A percentile compares a stretch with the other conserved stretches of the same genome.
These are phyloP conservation scores for Daldinia caldariorum DNA, from an alignment of 495 filamentous ascomycete genomes.

Conservation along the genomic window DNA sequence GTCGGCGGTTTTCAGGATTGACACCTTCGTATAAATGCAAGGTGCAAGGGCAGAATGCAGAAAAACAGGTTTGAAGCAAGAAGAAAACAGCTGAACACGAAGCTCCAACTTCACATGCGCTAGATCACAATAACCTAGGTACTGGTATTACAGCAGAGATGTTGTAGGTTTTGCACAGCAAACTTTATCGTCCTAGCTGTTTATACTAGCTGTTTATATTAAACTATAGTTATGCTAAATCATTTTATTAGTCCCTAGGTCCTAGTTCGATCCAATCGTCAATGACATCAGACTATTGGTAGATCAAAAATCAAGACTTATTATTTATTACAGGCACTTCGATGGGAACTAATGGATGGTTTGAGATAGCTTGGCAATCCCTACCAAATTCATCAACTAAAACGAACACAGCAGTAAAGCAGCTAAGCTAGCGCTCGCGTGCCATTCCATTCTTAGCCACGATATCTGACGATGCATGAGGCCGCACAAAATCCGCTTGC, in stretches of 20 bases:
- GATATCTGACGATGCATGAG: constrained; percentile 17
- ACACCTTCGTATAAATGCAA: background rate
- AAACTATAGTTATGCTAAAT: background rate
- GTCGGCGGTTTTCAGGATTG: background rate
- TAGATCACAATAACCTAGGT: background rate
- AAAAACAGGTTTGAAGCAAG: constrained; percentile 2
- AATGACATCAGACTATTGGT: constrained; percentile 44
- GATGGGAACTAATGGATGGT: background rate
- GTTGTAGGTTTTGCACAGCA: background rate
- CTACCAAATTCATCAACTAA: constrained; percentile 27
- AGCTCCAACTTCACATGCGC: background rate
- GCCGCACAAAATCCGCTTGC: constrained; percentile 23
- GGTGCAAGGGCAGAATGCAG: background rate
- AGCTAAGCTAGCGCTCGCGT: constrained; percentile 8
- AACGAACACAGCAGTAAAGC: background rate
- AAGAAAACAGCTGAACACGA: constrained; percentile 32
- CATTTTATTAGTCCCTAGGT: constrained; percentile 14
- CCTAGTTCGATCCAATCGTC: constrained; percentile 15
- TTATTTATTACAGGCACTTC: constrained; percentile 29
- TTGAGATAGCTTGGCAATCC: constrained; percentile 17
- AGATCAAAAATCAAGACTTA: constrained; percentile 12
- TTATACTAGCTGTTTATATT: background rate
- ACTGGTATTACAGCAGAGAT: background rate
- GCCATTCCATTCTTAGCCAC: constrained; percentile 27
- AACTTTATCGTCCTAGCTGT: constrained; percentile 21